Conservation (phyloP, 352 stramenopile species). For the Halophytophthora polymorphica region DNA sequence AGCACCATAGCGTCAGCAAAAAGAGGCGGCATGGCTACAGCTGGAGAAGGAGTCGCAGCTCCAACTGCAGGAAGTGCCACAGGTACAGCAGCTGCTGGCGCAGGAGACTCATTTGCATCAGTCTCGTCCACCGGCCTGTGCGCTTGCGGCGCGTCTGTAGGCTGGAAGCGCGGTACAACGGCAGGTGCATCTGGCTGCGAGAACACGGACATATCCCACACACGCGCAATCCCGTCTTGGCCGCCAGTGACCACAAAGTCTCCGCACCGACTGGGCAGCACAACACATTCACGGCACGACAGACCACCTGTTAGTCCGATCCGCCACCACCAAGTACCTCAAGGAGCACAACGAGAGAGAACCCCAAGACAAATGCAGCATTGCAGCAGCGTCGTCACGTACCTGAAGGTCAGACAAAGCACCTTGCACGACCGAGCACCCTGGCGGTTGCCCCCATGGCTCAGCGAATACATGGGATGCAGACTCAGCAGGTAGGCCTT, state of each 20-base stretch:
- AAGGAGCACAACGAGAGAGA: not conserved
- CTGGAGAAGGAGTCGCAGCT: too few relatives aligned
- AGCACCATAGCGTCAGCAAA: not conserved
- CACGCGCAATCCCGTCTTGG: constrained; percentile 90
- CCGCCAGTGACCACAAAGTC: constrained; percentile 90
- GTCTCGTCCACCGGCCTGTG: constrained; percentile 8
- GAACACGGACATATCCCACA: constrained; percentile 86
- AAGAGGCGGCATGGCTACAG: too few relatives aligned
- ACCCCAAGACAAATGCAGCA: too few relatives aligned
- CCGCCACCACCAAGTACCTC: not conserved
- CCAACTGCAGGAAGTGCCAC: constrained; percentile 5
- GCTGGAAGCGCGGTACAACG: constrained; percentile 50
- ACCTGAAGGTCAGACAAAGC: constrained; percentile 63
- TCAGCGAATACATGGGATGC: constrained; percentile 77
- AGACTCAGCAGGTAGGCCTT: constrained; percentile 80
- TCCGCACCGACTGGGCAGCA: constrained; percentile 64
- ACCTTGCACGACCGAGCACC: constrained; percentile 69
- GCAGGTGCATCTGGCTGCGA: constrained; percentile 40
- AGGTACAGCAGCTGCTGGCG: not conserved
- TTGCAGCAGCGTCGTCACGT: not conserved
- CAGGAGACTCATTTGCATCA: not conserved
- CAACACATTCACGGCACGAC: not conserved
- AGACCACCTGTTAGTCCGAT: not conserved
- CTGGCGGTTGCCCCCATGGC: constrained; percentile 42
- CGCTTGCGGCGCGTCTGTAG: constrained; percentile 38